Base-by-base conservation (phyloP, 2,329 filamentous ascomycete genomes). In the Penicillium sp. region DNA sequence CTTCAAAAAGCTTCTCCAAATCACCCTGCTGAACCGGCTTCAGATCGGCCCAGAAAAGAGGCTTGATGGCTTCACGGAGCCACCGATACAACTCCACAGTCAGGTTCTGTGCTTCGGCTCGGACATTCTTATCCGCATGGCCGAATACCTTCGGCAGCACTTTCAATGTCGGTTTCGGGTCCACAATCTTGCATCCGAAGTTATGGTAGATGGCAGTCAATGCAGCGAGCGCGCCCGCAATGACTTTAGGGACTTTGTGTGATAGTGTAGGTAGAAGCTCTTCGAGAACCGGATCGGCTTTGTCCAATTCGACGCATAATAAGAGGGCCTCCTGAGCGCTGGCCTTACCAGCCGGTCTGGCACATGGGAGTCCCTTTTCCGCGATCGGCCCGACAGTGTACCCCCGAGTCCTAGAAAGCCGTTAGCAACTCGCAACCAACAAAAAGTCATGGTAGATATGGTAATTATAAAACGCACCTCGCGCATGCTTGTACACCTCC, bases 21-120 rank as follows among this genome's bases (percentile, higher is more conserved):
- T 99, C 95, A 55, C 87, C 85, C 71, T 99, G 94, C 68, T 99
- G 94, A 0, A 95, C 92, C 0, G 92, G 88, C 70, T 99, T 99
- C 55, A 99, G 74, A 53, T 99, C 94, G 40, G 82, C 85, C 92
- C 94, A 99, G 70, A 99, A 97, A 73, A 97, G 87, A 33, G 92
- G 90, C 70, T 99, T 99, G 86, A 99, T 96, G 10, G 92, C 92
- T 58, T 99, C 94, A 61, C 92, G 88, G 30, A 99, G 79, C 94
- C 95, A 99, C 72, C 94, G 81, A 73, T 99, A 99, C 51, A 99
- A 83, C 69, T 99, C 95, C 43, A 96, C 90, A 0, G 92, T 88
- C 51, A 99, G 78, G 62, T 88, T 91, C 42, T 94, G 94, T 25
- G 92, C 91, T 70, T 96, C 94, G 3, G 92, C 91, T 72, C 94